Conservation (phyloP, 805 yeast species). For the Spathaspora hagerdaliae region DNA sequence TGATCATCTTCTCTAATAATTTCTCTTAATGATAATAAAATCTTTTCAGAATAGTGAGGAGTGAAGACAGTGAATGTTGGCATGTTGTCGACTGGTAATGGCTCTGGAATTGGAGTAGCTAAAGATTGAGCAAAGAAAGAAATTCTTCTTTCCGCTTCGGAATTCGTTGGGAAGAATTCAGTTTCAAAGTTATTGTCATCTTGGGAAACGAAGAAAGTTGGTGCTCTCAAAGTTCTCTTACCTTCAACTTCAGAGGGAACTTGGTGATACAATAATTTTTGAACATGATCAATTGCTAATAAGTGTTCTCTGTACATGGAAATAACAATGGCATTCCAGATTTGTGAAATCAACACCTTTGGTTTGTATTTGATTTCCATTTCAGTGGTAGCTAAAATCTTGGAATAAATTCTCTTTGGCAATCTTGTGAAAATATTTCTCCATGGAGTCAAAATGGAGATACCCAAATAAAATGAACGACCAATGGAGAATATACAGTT, state of each 20-base stretch:
- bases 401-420: constrained; percentile 98
- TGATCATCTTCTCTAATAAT: constrained; percentile 72
- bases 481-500: constrained; percentile 96
- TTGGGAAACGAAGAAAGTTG: constrained; percentile 97
- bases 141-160: constrained; percentile 99
- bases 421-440: constrained; percentile 96
- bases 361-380: constrained; percentile 99
- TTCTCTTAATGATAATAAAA: constrained; percentile 70
- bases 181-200: constrained; percentile 94
- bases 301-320: constrained; percentile 99
- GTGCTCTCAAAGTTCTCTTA: constrained; percentile 96
- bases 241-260: constrained; percentile 98
- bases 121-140: constrained; percentile 98
- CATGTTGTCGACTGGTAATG: constrained; percentile 98
- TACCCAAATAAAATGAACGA: constrained; percentile 97
- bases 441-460: constrained; percentile 98
- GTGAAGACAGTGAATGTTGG: constrained; percentile 94
- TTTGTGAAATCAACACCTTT: constrained; percentile 94
- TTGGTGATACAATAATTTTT: constrained; percentile 94
- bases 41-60: constrained; percentile 86
- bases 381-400: constrained; percentile 95
- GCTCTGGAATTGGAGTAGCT: constrained; percentile 98
- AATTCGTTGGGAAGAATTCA: constrained; percentile 93
- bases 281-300: constrained; percentile 97
- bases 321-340: constrained; percentile 98